Conservation (phyloP, 495 filamentous ascomycete species). For the Lichenothelia convexa region DNA sequence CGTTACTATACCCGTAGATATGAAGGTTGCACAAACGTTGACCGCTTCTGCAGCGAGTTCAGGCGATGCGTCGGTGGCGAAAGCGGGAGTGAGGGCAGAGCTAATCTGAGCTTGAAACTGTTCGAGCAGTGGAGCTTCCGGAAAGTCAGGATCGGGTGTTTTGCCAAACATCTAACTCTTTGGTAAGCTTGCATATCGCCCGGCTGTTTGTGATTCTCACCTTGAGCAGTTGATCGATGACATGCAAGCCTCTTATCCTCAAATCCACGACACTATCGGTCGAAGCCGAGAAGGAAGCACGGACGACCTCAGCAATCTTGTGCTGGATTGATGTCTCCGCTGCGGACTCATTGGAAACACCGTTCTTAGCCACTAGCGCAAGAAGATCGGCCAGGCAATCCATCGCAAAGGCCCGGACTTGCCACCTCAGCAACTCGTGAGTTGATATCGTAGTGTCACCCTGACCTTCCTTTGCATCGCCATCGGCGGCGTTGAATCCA, state of each 20-base stretch:
- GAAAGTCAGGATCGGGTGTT: slow-evolving; percentile 86
- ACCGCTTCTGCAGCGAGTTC: slow-evolving; percentile 89
- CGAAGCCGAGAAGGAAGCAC: slow-evolving; percentile 94
- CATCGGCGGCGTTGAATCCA: slow-evolving; percentile 63
- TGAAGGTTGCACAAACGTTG: slow-evolving; percentile 93
- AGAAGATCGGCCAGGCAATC: slow-evolving; percentile 77
- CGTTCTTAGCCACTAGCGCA: slow-evolving; percentile 51
- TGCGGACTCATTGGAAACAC: slow-evolving; percentile 46
- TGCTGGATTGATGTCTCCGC: slow-evolving; percentile 61
- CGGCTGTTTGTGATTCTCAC: slow-evolving; percentile 9
- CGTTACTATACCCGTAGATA: slow-evolving; percentile 90
- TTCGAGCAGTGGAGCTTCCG: slow-evolving; percentile 84
- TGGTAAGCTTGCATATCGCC: neutral
- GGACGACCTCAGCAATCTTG: slow-evolving; percentile 79
- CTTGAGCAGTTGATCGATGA: slow-evolving; percentile 80
- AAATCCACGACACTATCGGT: slow-evolving; percentile 83
- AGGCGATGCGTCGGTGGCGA: slow-evolving; percentile 86
- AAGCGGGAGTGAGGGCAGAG: slow-evolving; percentile 88
- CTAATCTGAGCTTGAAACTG: slow-evolving; percentile 98
- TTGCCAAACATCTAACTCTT: slow-evolving; percentile 65
- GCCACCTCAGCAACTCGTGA: slow-evolving; percentile 86
- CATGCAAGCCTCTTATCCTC: slow-evolving; percentile 72
- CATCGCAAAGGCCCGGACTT: slow-evolving; percentile 89
- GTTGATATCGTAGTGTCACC: slow-evolving; percentile 39
- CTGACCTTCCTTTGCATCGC: slow-evolving; percentile 44